These are phyloP conservation scores for Dillenia suffruticosa DNA, from an alignment of 164 flowering plant species.

Conservation along the genomic window DNA sequence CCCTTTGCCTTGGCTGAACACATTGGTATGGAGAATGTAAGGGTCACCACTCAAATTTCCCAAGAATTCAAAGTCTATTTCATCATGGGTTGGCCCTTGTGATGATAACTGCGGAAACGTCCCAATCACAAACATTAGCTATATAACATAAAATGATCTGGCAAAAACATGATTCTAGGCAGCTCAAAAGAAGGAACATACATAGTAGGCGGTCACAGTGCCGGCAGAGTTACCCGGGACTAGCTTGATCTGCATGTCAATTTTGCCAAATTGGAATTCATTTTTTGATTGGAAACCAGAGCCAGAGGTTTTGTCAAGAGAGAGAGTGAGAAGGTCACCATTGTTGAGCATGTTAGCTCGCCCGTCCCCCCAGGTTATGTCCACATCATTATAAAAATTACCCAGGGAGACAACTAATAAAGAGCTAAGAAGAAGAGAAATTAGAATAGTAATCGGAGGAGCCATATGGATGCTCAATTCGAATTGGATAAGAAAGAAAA, in stretches of 20 bases:
- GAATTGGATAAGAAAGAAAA: no score
- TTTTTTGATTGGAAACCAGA: conserved; percentile 51
- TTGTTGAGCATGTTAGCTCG: conserved; percentile 22
- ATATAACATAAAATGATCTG: no score
- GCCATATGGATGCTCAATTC: no score
- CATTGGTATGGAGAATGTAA: conserved; percentile 43
- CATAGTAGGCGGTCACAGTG: conserved; percentile 56
- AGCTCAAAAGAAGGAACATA: conserved; percentile 7
- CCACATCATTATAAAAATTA: conserved; percentile 14
- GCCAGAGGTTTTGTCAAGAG: conserved; percentile 46
- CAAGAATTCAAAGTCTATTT: conserved; percentile 55
- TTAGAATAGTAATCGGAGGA: no score
- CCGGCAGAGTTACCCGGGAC: conserved; percentile 67
- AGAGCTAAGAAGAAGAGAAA: no score
- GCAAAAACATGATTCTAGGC: no score
- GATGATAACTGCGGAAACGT: conserved; percentile 23
- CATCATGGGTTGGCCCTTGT: conserved; percentile 20
- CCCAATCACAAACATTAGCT: background rate
- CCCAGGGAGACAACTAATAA: conserved; percentile 2
- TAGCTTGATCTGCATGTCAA: conserved; percentile 60
- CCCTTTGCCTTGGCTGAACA: conserved; percentile 42
- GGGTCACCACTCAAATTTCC: conserved; percentile 54
- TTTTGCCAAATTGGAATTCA: conserved; percentile 31
- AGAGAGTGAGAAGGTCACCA: conserved; percentile 41
- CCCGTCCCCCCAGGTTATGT: conserved; percentile 23